Evolutionary conservation across 306 rosid genomes (phyloP).

Genomic region (Quercus mongolica): DNA sequence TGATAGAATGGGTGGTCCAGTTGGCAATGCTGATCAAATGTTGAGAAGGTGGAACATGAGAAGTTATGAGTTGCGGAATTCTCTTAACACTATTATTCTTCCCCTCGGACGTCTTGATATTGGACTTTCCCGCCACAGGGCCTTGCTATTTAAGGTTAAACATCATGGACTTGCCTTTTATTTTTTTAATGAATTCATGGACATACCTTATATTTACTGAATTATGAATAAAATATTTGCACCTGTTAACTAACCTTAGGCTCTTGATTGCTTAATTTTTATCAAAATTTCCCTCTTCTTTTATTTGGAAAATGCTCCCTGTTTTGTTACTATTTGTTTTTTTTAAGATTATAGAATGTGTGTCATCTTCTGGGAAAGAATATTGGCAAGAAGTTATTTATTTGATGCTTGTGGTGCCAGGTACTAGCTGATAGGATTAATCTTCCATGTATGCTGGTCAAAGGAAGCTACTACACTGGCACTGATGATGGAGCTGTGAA

Average conservation of each 20-base stretch:
- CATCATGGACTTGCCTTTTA: slow-evolving; percentile 13
- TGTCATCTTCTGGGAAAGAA: background rate
- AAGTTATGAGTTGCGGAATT: slow-evolving; percentile 68
- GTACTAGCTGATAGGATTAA: slow-evolving; percentile 92
- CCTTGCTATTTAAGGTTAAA: slow-evolving; percentile 91
- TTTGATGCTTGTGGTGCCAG: slow-evolving; percentile 48
- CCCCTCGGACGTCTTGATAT: slow-evolving; percentile 89
- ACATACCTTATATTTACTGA: slow-evolving; percentile 4
- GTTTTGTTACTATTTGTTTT: slow-evolving; percentile 4
- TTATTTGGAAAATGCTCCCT: background rate
- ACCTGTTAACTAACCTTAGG: background rate
- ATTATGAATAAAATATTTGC: slow-evolving; percentile 3
- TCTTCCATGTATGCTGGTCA: slow-evolving; percentile 93
- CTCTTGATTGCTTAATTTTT: slow-evolving; percentile 1
- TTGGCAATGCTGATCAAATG: slow-evolving; percentile 77
- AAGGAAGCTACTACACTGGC: slow-evolving; percentile 99
- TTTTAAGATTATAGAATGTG: slow-evolving; percentile 6
- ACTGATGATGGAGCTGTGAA: slow-evolving; percentile 97
- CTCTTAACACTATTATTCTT: slow-evolving; percentile 57
- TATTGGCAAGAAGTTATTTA: slow-evolving; percentile 24
- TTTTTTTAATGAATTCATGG: background rate
- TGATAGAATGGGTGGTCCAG: slow-evolving; percentile 95
- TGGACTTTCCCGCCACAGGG: slow-evolving; percentile 98
- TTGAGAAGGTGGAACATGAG: slow-evolving; percentile 68
- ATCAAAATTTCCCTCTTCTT: background rate